Percentiles rank a stretch among this genome's conserved stretches.
These are phyloP conservation scores for Bruguiera hainesii DNA, from an alignment of 441 rosid species.

Conservation along the genomic window DNA sequence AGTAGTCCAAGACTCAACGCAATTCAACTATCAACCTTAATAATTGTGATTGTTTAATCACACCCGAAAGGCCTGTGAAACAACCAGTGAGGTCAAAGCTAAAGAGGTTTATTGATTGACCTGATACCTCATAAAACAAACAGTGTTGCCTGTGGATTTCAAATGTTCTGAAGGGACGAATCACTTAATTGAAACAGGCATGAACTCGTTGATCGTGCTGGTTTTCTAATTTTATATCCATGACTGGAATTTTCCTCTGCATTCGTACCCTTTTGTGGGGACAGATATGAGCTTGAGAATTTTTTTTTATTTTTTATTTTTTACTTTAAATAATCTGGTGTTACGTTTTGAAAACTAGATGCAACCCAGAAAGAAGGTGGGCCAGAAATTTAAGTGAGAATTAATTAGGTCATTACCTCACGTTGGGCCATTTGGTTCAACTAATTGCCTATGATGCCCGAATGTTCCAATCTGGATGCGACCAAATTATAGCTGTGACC, in stretches of 20 bases:
- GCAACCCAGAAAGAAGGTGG: neutral
- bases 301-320: neutral
- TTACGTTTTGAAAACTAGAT: neutral
- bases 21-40: neutral
- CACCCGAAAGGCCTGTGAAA: neutral
- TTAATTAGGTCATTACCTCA: too few relatives aligned
- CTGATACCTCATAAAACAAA: neutral
- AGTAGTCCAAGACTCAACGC: too few relatives aligned
- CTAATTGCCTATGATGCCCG: neutral
- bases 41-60: neutral
- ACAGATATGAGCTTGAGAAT: neutral
- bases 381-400: too few relatives aligned
- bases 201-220: neutral
- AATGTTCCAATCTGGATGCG: neutral
- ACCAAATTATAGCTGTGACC: neutral
- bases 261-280: neutral
- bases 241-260: neutral
- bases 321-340: neutral
- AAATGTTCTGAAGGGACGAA: neutral
- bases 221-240: too few relatives aligned
- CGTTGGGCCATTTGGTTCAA: neutral
- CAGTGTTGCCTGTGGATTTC: neutral
- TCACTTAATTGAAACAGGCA: neutral
- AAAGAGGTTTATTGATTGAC: too few relatives aligned
- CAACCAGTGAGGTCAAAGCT: neutral